A percentile compares a stretch with the other conserved stretches of the same genome.
Evolutionary conservation across 495 filamentous ascomycete genomes (phyloP).

Genomic region (Penicillium angulare): DNA sequence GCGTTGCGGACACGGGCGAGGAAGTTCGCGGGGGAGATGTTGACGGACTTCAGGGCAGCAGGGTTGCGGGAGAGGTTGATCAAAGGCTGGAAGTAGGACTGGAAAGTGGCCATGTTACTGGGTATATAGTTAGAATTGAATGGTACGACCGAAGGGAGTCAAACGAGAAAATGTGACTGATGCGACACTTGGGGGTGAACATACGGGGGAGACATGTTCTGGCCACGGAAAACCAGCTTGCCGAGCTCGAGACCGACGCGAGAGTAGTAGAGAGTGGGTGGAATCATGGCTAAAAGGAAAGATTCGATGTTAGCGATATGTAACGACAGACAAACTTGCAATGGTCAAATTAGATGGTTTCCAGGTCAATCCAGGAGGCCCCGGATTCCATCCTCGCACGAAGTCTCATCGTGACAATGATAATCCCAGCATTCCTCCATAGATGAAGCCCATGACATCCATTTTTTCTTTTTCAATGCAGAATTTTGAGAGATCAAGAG

Average conservation of each 20-base stretch:
- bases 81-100: conserved; percentile 77
- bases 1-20: conserved; percentile 67
- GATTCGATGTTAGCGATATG: conserved; percentile 27
- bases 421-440: neutral
- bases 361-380: conserved; percentile 25
- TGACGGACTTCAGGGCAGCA: conserved; percentile 42
- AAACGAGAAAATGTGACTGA: too few relatives aligned
- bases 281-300: conserved; percentile 68
- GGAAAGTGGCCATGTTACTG: conserved; percentile 77
- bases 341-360: conserved; percentile 12
- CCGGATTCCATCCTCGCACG: neutral
- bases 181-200: conserved; percentile 34
- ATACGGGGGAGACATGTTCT: conserved; percentile 94
- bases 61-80: conserved; percentile 70
- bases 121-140: conserved; percentile 16
- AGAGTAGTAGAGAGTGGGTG: conserved; percentile 84
- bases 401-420: conserved; percentile 1
- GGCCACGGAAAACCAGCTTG: conserved; percentile 82
- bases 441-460: neutral
- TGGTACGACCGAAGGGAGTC: neutral
- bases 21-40: conserved; percentile 46
- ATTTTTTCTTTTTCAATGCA: neutral
- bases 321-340: neutral
- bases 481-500: neutral
- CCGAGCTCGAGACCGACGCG: conserved; percentile 82